These are phyloP conservation scores for Metschnikowia lachancei DNA, from an alignment of 805 yeast species.

Conservation along the genomic window DNA sequence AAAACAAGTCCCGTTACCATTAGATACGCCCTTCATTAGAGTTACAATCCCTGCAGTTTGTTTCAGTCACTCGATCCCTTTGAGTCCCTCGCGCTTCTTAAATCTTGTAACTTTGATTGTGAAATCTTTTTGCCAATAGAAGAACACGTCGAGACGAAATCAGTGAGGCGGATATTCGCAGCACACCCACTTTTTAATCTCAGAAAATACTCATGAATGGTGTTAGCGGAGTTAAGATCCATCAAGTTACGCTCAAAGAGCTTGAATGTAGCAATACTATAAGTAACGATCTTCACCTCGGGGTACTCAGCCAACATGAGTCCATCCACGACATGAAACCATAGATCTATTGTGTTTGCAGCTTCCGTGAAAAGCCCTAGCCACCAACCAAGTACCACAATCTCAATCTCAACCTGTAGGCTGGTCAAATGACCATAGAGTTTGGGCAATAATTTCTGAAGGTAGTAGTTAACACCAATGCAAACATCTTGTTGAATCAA, in stretches of 20 bases:
- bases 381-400: constrained; percentile 57
- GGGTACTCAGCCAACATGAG: constrained; percentile 34
- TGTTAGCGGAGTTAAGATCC: constrained; percentile 24
- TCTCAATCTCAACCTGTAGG: constrained; percentile 44
- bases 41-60: too few species aligned
- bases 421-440: constrained; percentile 34
- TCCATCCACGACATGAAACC: constrained; percentile 53
- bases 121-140: constrained; percentile 14
- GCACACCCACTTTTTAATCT: constrained; percentile 18
- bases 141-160: constrained; percentile 18
- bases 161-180: constrained; percentile 22
- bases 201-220: constrained; percentile 29
- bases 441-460: constrained; percentile 40
- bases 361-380: constrained; percentile 50
- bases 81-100: neutral
- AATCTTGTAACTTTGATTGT: neutral
- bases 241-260: constrained; percentile 33
- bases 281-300: constrained; percentile 33
- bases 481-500: constrained; percentile 40
- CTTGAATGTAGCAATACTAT: constrained; percentile 37
- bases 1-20: too few species aligned
- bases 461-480: constrained; percentile 30
- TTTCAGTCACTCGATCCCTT: neutral
- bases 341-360: constrained; percentile 48
- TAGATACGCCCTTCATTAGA: too few species aligned